These are phyloP conservation scores for Incumbomyces lentus DNA, from an alignment of 2,329 filamentous ascomycete genomes.

Conservation along the genomic window DNA sequence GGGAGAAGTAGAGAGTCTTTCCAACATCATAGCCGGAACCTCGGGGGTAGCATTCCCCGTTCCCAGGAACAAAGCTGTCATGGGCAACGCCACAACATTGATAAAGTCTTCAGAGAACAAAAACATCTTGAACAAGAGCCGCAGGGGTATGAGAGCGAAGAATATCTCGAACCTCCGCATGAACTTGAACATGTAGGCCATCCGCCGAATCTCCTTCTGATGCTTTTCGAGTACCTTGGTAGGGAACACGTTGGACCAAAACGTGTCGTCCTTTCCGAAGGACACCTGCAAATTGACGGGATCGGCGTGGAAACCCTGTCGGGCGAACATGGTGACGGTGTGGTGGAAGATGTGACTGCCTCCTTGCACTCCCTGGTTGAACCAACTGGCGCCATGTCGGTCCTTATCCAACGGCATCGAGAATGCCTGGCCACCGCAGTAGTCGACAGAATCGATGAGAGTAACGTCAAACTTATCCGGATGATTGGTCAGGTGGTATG, in stretches of 20 bases:
- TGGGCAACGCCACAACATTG: slow-evolving; percentile 59
- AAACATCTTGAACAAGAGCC: slow-evolving; percentile 56
- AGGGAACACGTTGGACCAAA: slow-evolving; percentile 54
- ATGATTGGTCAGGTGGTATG: slow-evolving; percentile 55
- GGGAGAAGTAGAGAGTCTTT: slow-evolving; percentile 48
- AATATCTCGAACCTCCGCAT: slow-evolving; percentile 47
- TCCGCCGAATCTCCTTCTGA: slow-evolving; percentile 44
- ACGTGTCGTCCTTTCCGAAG: slow-evolving; percentile 50
- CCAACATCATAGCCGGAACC: slow-evolving; percentile 58
- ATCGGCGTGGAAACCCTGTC: slow-evolving; percentile 47
- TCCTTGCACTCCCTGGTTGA: slow-evolving; percentile 54
- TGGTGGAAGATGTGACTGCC: slow-evolving; percentile 53
- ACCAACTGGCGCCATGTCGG: slow-evolving; percentile 47
- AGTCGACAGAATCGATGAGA: slow-evolving; percentile 47
- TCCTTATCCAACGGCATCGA: slow-evolving; percentile 47
- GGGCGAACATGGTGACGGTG: slow-evolving; percentile 51
- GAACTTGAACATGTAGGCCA: slow-evolving; percentile 44
- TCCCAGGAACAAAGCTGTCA: slow-evolving; percentile 63
- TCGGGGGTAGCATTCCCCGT: slow-evolving; percentile 66
- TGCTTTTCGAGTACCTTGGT: slow-evolving; percentile 46
- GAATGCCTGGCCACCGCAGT: slow-evolving; percentile 52
- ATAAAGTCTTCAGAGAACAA: slow-evolving; percentile 60
- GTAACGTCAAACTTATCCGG: slow-evolving; percentile 56
- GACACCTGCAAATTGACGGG: slow-evolving; percentile 50
- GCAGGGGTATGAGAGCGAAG: slow-evolving; percentile 50